Base-by-base conservation (phyloP, 2,329 filamentous ascomycete genomes). In the Cladosporium sp. region DNA sequence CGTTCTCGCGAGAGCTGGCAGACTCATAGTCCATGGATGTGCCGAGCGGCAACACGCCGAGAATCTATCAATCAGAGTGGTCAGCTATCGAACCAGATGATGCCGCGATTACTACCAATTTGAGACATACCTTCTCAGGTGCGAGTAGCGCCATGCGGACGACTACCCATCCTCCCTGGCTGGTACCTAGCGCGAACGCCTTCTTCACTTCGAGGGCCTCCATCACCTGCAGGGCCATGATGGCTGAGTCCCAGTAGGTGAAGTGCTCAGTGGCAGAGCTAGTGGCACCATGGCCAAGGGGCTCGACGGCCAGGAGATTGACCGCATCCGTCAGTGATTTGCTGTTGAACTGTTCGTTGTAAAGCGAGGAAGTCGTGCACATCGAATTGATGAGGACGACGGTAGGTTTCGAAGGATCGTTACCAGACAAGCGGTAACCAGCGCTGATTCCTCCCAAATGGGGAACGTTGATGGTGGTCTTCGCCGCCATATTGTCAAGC, bases 211-310 rank as follows among this genome's bases (percentile, higher is more conserved):
- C 63, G 7, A 76, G 49, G 2, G 53, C 56, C 20, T 68, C 62
- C 55, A 70, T 55, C 11, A 69, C 67, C 52, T 68, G 63, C 19
- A 69, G 30, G 46, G 62, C 65, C 64, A 69, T 76, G 50, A 70
- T 67, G 1, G 75, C 75, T 0, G 73, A 71, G 56, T 78, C 75
- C 76, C 75, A 78, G 58, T 78, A 78, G 12, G 74, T 78, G 58
- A 70, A 78, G 40, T 74, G 67, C 51, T 73, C 68, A 5, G 60
- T 56, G 16, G 62, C 60, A 4, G 69, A 67, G 13, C 69, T 64
- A 1, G 75, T 78, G 49, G 69, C 59, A 9, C 76, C 76, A 56
- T 78, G 75, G 25, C 76, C 76, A n/a, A 78, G 67, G 11, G 71
- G 68, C 58, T 78, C 75, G 51, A 78, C 73, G 13, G 75, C 73